phyloP scores from a whole-genome alignment of 2,329 filamentous ascomycete species.

The Aulographum hederae region DNA sequence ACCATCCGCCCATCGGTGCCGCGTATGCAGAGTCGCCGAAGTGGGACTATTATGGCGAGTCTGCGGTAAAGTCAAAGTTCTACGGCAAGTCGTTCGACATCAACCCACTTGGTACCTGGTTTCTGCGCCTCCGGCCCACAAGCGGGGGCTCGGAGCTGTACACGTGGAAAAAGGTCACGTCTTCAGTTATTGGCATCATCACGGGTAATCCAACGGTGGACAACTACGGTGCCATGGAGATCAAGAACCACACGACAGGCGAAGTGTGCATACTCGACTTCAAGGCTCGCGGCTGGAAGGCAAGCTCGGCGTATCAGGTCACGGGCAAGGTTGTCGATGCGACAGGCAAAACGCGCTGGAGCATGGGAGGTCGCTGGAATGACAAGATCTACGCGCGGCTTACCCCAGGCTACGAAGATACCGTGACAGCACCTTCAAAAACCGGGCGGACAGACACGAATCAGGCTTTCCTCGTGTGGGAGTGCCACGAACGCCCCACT shows the following conservation, averaged over 20 bases:
- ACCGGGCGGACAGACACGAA: slow-evolving; percentile 36
- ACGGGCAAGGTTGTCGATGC: slow-evolving; percentile 69
- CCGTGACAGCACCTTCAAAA: slow-evolving; percentile 32
- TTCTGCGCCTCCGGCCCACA: slow-evolving; percentile 63
- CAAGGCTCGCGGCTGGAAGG: slow-evolving; percentile 91
- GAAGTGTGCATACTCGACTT: slow-evolving; percentile 84
- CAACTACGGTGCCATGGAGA: slow-evolving; percentile 92
- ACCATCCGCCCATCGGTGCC: slow-evolving; percentile 88
- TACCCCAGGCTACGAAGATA: slow-evolving; percentile 74
- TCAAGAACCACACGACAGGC: slow-evolving; percentile 93
- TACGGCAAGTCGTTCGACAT: slow-evolving; percentile 96
- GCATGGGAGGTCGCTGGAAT: slow-evolving; percentile 89
- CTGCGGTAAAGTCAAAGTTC: slow-evolving; percentile 88
- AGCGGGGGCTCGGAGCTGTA: slow-evolving; percentile 70
- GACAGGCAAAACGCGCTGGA: slow-evolving; percentile 67
- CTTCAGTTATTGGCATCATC: slow-evolving; percentile 95
- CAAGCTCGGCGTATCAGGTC: slow-evolving; percentile 76
- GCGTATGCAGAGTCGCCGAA: slow-evolving; percentile 81
- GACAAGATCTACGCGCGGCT: slow-evolving; percentile 89
- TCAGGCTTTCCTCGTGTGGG: slow-evolving; percentile 82
- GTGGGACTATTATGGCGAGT: slow-evolving; percentile 96
- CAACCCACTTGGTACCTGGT: slow-evolving; percentile 93
- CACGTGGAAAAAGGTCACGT: slow-evolving; percentile 98
- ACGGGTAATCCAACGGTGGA: slow-evolving; percentile 93
- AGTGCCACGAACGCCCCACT: slow-evolving; percentile 61